Base-by-base conservation (phyloP, 352 stramenopile species). In the Pythium rishiriense region DNA sequence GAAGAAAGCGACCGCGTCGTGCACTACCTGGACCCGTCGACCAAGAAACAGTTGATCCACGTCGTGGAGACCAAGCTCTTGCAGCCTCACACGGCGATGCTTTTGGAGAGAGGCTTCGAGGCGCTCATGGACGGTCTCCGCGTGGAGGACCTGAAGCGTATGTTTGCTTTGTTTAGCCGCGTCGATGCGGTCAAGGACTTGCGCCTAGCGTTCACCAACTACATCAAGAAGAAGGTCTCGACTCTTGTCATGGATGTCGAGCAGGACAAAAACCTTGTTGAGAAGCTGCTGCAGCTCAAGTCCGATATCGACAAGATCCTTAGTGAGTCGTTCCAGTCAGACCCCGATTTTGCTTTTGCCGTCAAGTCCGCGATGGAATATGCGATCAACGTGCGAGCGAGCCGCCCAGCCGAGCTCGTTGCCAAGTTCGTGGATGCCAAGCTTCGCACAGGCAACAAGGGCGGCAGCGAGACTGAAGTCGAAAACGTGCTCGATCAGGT, bases 341-440 rank as follows among this genome's bases (percentile, higher is more conserved):
- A 97, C 41, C 55, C 85, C 14, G 75, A 88, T n/a, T 97, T 96
- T 69, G 73, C 71, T 15, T 88, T 90, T 31, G 75, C 83, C 14
- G 75, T 96, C 63, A 97, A 96, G 60, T 88, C 77, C 3, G 86
- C 87, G 9, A 97, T 97, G 79, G 93, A 97, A 64, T 79, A 85
- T 47, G 93, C 93, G 7, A 90, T 97, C 35, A 98, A 97, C 56
- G 82, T 89, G 25, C 86, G 87, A 7, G 75, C 80, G 19, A 97
- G 87, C 54, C 78, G 86, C 14, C 90, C 90, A 14, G 91, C 93
- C 0, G 93, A 98, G 64, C 73, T 97, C 3, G 80, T 98, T 25
- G 93, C 93, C 0, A 97, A 98, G 67, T 98, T 87, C 64, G 77
- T 98, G 12, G 93, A 98, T 63, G 69, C 74, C 9, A 95, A 97